phyloP scores from a whole-genome alignment of 495 filamentous ascomycete species.

The Penicillium cinerascens region DNA sequence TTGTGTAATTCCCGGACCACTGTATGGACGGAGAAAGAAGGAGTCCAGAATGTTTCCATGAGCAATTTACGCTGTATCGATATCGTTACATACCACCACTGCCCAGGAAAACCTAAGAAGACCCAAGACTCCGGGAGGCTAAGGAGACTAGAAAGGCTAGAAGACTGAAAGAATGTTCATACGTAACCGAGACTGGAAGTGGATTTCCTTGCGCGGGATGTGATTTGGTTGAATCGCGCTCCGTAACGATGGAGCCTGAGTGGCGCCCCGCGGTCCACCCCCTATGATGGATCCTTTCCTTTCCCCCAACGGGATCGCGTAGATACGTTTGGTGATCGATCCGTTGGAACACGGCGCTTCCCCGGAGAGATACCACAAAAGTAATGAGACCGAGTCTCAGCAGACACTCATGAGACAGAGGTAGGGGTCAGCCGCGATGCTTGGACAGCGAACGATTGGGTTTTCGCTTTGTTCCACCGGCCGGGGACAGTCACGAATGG shows the following conservation, averaged over 20 bases:
- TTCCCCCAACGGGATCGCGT: slow-evolving; percentile 13
- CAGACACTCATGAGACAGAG: neutral
- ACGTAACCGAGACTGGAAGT: slow-evolving; percentile 37
- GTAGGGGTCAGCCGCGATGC: neutral
- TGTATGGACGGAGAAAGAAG: slow-evolving; percentile 4
- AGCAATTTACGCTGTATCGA: no score
- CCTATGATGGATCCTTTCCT: slow-evolving; percentile 18
- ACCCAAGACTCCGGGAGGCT: slow-evolving; percentile 17
- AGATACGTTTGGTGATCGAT: slow-evolving; percentile 4
- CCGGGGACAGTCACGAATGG: slow-evolving; percentile 8
- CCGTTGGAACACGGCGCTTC: neutral
- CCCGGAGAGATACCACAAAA: neutral
- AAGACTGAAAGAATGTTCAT: slow-evolving; percentile 39
- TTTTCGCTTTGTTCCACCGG: slow-evolving; percentile 16
- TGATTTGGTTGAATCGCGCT: slow-evolving; percentile 7
- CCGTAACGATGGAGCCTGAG: slow-evolving; percentile 11
- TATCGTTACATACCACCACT: slow-evolving; percentile 5
- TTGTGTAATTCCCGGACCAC: slow-evolving; percentile 7
- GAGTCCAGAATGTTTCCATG: slow-evolving; percentile 20
- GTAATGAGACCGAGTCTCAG: no score
- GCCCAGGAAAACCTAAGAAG: neutral
- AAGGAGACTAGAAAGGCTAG: slow-evolving; percentile 33
- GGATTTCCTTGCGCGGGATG: slow-evolving; percentile 16
- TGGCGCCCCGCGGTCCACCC: slow-evolving; percentile 12
- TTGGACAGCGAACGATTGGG: neutral